Evolutionary conservation across 2,329 filamentous ascomycete genomes (phyloP).

Genomic region (Epichloe uncinata): DNA sequence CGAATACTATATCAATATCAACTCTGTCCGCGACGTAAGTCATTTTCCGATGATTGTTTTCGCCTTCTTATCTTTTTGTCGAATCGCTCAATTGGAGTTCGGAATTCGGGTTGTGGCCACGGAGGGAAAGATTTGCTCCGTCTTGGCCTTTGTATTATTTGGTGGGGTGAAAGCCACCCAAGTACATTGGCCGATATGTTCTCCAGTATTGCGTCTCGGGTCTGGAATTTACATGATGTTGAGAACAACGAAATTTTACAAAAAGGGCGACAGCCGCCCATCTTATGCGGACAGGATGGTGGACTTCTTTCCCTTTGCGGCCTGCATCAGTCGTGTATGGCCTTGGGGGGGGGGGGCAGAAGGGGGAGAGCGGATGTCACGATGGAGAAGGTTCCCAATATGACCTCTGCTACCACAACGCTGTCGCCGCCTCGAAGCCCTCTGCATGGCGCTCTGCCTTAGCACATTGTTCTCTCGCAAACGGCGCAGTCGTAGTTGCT

Average conservation of each 20-base stretch:
- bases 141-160: not conserved
- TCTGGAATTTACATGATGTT: too few species aligned
- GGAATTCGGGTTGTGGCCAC: not conserved
- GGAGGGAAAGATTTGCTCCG: not conserved
- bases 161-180: not conserved
- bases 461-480: not conserved
- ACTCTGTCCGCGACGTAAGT: conserved; percentile 98
- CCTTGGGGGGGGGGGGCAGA: too few species aligned
- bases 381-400: too few species aligned
- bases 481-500: not conserved
- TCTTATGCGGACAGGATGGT: too few species aligned
- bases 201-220: too few species aligned
- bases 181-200: too few species aligned
- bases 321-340: too few species aligned
- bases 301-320: too few species aligned
- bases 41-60: conserved; percentile 12
- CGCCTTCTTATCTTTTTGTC: not conserved
- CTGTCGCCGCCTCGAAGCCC: not conserved
- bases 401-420: too few species aligned
- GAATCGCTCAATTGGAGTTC: not conserved
- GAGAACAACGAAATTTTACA: too few species aligned
- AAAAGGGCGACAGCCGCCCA: too few species aligned
- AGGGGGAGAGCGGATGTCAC: too few species aligned
- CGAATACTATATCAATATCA: conserved; percentile 99
- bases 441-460: not conserved